phyloP scores from a whole-genome alignment of 2,329 filamentous ascomycete genomes.

The Aspergillus costaricaensis region DNA sequence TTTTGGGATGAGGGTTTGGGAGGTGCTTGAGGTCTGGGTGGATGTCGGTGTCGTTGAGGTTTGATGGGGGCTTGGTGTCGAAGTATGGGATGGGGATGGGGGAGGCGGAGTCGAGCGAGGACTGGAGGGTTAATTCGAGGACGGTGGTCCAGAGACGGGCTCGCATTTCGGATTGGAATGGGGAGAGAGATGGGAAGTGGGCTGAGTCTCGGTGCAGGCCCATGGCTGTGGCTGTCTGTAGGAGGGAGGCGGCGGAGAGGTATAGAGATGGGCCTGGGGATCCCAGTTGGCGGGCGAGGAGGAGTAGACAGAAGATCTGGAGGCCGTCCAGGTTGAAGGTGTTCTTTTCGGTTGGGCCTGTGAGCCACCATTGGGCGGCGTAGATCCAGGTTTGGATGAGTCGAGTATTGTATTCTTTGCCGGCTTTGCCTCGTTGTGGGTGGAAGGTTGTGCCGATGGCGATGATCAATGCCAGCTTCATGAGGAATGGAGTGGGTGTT shows the following conservation, averaged over 20 bases:
- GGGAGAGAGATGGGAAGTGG: slow-evolving; percentile 21
- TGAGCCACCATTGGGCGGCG: slow-evolving; percentile 39
- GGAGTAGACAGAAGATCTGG: slow-evolving; percentile 37
- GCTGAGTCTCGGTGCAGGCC: slow-evolving; percentile 33
- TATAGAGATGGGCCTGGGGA: slow-evolving; percentile 25
- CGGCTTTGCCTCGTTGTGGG: slow-evolving; percentile 16
- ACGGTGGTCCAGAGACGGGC: slow-evolving; percentile 22
- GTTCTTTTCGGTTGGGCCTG: slow-evolving; percentile 36
- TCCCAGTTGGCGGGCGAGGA: slow-evolving; percentile 34
- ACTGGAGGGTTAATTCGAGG: slow-evolving; percentile 19
- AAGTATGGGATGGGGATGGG: slow-evolving; percentile 9
- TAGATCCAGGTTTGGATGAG: slow-evolving; percentile 32
- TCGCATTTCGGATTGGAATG: slow-evolving; percentile 19
- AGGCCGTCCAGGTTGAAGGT: slow-evolving; percentile 32
- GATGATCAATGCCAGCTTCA: slow-evolving; percentile 37
- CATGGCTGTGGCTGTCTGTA: slow-evolving; percentile 30
- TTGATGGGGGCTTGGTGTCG: slow-evolving; percentile 21
- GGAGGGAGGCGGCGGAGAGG: slow-evolving; percentile 26
- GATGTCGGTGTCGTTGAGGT: slow-evolving; percentile 30
- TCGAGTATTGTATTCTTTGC: slow-evolving; percentile 14
- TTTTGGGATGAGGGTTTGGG: slow-evolving; percentile 14
- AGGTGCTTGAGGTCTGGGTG: slow-evolving; percentile 19
- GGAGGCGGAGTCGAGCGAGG: slow-evolving; percentile 16
- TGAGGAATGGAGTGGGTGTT: slow-evolving; percentile 21
- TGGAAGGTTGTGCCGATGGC: slow-evolving; percentile 34